Base-by-base conservation (phyloP, 495 filamentous ascomycete genomes). In the Hyaloscypha hepaticicola region DNA sequence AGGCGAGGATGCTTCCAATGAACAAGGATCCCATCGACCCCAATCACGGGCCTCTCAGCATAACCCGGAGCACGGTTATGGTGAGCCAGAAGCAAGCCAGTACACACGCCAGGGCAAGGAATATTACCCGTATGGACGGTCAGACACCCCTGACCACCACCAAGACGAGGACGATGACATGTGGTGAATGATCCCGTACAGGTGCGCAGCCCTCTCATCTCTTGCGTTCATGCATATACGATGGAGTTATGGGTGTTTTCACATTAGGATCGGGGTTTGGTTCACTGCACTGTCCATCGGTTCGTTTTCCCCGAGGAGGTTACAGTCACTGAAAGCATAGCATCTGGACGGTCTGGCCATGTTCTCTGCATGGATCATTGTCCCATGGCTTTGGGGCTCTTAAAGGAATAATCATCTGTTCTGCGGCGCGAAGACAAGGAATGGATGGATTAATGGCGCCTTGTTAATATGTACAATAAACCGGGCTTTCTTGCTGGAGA, bases 41-140 rank as follows among this genome's bases (percentile, higher is more conserved):
- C 78, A 86, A 61, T 82, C 83, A 24, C 74, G 81, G 63, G 76
- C 80, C 28, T 77, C 77, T 59, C 82, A 85, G 67, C 77, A 83
- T 67, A 78, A 84, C 49, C 78, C 79, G 41, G 77, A 81, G 62
- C 76, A 78, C 51, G 69, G 74, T 57, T 80, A 84, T 63, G 73
- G 70, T 29, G 71, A 73, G 19, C 66, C 69, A 59, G 59, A 21
- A 34, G n/a, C n/a, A n/a, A n/a, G n/a, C n/a, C 67, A 67, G 22
- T 61, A 72, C 55, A 49, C 52, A 22, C 52, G 67, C 2, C 70
- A 66, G 16, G 70, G 65, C 7, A 68, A 70, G 55, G 67, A 68
- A 33, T 69, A 72, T 28, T 68, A 70, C 28, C 60, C 56, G 19
- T 72, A 72, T 28, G 65, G 65, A 1, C 59, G 61, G 3, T 56